Evolutionary conservation across 495 filamentous ascomycete genomes (phyloP).

Genomic region (Tuber borchii): DNA sequence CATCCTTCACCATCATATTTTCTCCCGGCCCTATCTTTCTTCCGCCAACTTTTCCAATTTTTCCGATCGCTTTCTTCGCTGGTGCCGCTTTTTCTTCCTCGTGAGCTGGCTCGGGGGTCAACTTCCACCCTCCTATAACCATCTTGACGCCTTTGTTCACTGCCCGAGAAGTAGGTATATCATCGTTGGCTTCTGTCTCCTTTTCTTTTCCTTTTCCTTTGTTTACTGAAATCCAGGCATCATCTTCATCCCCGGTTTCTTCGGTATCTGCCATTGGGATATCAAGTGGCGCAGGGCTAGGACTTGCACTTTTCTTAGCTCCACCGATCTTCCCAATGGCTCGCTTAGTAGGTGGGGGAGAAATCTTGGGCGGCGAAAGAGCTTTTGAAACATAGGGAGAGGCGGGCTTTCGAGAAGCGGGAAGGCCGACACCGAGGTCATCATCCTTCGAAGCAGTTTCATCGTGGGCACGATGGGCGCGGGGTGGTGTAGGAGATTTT

Average conservation of each 20-base stretch:
- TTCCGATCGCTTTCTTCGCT: constrained; percentile 56
- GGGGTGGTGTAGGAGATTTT: constrained; percentile 6
- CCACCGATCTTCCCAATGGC: constrained; percentile 6
- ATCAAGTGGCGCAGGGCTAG: background rate
- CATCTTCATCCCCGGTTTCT: constrained; percentile 29
- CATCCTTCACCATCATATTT: constrained; percentile 12
- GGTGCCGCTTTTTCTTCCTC: constrained; percentile 38
- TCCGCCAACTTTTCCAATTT: constrained; percentile 57
- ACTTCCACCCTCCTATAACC: constrained; percentile 46
- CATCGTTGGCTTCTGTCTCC: background rate
- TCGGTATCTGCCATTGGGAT: constrained; percentile 10
- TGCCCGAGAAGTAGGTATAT: constrained; percentile 9
- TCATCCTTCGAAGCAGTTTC: constrained; percentile 38
- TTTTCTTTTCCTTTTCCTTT: constrained; percentile 15
- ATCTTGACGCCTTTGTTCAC: constrained; percentile 41
- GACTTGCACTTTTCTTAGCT: background rate
- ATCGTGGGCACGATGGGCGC: constrained; percentile 8
- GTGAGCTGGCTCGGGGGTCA: constrained; percentile 15
- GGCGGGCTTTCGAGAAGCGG: constrained; percentile 14
- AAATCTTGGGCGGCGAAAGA: background rate
- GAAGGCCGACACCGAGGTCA: constrained; percentile 35
- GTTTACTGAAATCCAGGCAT: constrained; percentile 9
- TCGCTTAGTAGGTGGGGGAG: constrained; percentile 1
- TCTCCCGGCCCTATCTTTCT: constrained; percentile 65
- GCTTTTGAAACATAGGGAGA: constrained; percentile 14